phyloP scores from a whole-genome alignment of 441 rosid species.

The Arabidopsis lyrata region DNA sequence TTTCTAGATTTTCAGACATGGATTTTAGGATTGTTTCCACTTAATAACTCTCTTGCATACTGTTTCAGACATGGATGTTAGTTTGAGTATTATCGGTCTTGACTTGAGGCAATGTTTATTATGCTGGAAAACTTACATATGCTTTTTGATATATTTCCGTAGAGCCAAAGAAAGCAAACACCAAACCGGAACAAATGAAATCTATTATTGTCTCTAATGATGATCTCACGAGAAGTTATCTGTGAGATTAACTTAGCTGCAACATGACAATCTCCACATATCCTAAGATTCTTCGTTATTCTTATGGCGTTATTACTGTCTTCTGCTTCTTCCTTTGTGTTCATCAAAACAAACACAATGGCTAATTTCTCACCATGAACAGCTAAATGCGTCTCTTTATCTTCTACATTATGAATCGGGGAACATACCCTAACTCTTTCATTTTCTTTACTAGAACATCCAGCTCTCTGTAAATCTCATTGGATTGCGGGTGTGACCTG shows the following conservation, averaged over 20 bases:
- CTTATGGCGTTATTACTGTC: slow-evolving; percentile 47
- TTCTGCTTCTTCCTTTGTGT: slow-evolving; percentile 47
- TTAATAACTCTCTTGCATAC: too few relatives aligned
- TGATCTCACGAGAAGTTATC: slow-evolving; percentile 55
- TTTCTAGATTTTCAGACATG: too few relatives aligned
- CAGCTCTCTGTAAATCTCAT: slow-evolving; percentile 53
- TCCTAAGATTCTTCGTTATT: slow-evolving; percentile 64
- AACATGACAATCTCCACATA: slow-evolving; percentile 65
- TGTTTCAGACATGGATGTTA: too few relatives aligned
- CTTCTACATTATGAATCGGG: slow-evolving; percentile 64
- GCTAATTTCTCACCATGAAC: slow-evolving; percentile 70
- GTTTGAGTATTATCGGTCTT: too few relatives aligned
- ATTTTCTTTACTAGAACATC: slow-evolving; percentile 57
- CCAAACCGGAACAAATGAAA: slow-evolving; percentile 59
- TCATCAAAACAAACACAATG: slow-evolving; percentile 59
- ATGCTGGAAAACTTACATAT: too few relatives aligned
- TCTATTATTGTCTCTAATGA: slow-evolving; percentile 59
- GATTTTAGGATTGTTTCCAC: too few relatives aligned
- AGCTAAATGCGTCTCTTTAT: slow-evolving; percentile 62
- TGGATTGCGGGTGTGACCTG: slow-evolving; percentile 48
- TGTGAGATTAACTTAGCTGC: slow-evolving; percentile 61
- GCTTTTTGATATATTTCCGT: too few relatives aligned
- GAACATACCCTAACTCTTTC: slow-evolving; percentile 61
- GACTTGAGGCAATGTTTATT: too few relatives aligned
- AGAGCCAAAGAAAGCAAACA: too few relatives aligned